Base-by-base conservation (phyloP, 1,284 basidiomycete species). In the Melanopsichium pennsylvanicum region DNA sequence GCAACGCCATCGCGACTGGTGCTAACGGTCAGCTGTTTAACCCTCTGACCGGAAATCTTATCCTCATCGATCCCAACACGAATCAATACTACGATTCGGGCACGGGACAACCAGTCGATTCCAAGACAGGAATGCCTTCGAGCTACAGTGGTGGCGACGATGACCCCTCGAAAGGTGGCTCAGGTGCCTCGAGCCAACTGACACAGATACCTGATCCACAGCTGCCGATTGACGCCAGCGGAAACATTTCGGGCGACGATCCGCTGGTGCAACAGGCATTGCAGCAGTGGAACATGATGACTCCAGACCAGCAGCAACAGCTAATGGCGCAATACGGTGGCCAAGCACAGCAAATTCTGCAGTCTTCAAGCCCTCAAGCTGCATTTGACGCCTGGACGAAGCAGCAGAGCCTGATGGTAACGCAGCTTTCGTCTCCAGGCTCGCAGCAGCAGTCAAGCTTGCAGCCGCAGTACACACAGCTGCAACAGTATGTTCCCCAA, bases 1-100 rank as follows among this genome's bases (percentile, higher is more conserved):
- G 66, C 13, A 69, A 62, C 13, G 54, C 59, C n/a, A 62, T 69
- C 39, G 26, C 12, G 23, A 62, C 59, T 7, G 66, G 66, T 5
- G 42, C 46, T 19, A 54, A 50, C 26, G 66, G 66, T 0, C 59
- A 62, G 40, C 51, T 69, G 1, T 58, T 69, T 50, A 69, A 69
- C 35, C 66, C 66, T 5, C 34, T 62, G 31, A 55, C 54, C 2
- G 66, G 66, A 23, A 35, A 47, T 23, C 40, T 62, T 2, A 36
- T 69, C 26, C 35, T 62, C 8, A 50, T 69, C 2, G 66, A 69
- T 22, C 33, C 49, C 5, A 59, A 26, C 40, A 51, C 55, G 2
- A 31, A 35, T 19, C 10, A 18, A 13, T 58, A 58, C 40, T 69
- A 69, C 47, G 66, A 69, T 36, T 50, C 59, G 18, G 43, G 50